Conservation (phyloP, 768 basidiomycete species). For the Mycena filopes region DNA sequence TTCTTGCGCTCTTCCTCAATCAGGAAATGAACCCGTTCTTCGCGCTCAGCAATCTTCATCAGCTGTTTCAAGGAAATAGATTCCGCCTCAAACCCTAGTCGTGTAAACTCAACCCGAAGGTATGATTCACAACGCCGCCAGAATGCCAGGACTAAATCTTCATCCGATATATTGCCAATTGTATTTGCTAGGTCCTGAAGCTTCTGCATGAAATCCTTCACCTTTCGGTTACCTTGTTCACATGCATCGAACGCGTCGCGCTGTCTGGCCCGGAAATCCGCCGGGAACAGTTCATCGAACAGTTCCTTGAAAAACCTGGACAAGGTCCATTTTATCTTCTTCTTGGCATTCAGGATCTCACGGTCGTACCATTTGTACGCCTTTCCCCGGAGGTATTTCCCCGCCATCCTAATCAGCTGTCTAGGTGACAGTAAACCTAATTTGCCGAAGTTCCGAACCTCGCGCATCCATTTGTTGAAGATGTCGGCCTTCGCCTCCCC, state of each 20-base stretch:
- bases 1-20: conserved; percentile 1
- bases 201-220: conserved; percentile 3
- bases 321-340: background rate
- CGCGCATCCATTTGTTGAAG: too few species aligned
- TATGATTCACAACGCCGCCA: conserved; percentile 1
- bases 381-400: too few species aligned
- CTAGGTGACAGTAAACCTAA: too few species aligned
- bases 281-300: background rate
- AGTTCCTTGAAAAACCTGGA: background rate
- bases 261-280: background rate
- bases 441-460: too few species aligned
- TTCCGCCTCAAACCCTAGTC: background rate
- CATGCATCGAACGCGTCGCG: background rate
- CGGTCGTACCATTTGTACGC: conserved; percentile 3
- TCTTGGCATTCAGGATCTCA: background rate
- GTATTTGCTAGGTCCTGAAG: background rate
- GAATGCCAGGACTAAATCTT: background rate
- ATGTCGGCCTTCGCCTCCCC: too few species aligned
- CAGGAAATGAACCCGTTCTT: background rate
- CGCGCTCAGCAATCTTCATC: background rate
- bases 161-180: background rate
- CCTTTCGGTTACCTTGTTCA: background rate
- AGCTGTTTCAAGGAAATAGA: background rate
- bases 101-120: conserved; percentile 3
- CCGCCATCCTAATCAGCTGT: too few species aligned